phyloP scores from a whole-genome alignment of 225 moss, liverwort and hornwort species.

The Asterella californica region DNA sequence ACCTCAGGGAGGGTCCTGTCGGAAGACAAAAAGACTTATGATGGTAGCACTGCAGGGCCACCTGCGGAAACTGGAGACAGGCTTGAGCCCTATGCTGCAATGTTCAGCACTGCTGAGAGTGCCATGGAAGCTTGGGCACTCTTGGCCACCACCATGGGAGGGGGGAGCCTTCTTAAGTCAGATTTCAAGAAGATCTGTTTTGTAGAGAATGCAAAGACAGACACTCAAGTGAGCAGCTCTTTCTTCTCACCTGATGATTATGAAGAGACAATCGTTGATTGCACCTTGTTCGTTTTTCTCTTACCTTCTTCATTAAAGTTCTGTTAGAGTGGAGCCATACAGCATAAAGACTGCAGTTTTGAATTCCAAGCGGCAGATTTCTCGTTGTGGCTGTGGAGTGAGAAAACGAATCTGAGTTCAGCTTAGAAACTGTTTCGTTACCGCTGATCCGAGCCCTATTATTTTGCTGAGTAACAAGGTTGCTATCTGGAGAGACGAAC shows the following conservation, averaged over 20 bases:
- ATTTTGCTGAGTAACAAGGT: slow-evolving; percentile 30
- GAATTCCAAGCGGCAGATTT: neutral
- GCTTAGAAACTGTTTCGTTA: neutral
- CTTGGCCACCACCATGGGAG: slow-evolving; percentile 67
- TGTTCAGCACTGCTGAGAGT: slow-evolving; percentile 85
- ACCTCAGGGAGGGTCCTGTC: neutral
- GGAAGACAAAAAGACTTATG: slow-evolving; percentile 17
- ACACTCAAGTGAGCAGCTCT: slow-evolving; percentile 61
- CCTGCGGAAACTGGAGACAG: slow-evolving; percentile 11
- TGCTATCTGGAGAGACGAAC: slow-evolving; percentile 76
- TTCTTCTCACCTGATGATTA: no score
- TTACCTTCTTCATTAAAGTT: neutral
- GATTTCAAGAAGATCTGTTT: slow-evolving; percentile 89
- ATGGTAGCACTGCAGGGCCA: neutral
- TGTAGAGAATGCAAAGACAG: slow-evolving; percentile 68
- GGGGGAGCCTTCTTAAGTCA: slow-evolving; percentile 69
- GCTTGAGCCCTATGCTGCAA: slow-evolving; percentile 25
- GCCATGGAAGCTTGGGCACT: slow-evolving; percentile 94
- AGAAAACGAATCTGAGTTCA: neutral
- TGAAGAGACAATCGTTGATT: neutral
- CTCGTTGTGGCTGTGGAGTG: neutral
- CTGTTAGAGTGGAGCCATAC: neutral
- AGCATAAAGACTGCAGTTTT: neutral
- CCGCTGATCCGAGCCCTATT: neutral
- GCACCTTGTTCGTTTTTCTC: neutral